Conservation (phyloP, 2,329 filamentous ascomycete genomes). For the Ceratocystis huliohia region DNA sequence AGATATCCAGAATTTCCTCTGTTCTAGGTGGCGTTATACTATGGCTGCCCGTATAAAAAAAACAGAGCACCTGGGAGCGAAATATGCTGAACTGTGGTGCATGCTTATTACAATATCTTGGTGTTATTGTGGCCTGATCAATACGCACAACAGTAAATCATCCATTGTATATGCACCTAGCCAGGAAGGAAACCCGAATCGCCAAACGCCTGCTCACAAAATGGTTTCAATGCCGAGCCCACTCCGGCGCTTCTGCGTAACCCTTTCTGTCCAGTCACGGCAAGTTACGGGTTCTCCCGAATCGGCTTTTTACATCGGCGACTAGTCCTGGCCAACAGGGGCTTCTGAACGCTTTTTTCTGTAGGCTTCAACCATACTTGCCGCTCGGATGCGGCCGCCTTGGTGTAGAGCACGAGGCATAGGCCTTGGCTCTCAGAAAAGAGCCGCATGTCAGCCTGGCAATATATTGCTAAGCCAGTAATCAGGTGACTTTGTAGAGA, state of each 20-base stretch:
- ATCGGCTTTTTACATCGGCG: neutral
- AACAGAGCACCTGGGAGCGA: too few relatives aligned
- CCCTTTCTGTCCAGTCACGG: neutral
- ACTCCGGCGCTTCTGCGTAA: slow-evolving; percentile 3
- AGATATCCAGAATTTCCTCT: neutral
- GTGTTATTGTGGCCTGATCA: too few relatives aligned
- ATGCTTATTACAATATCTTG: too few relatives aligned
- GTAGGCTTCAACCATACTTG: neutral
- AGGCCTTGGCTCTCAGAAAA: neutral
- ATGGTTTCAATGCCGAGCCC: neutral
- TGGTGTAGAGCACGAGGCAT: neutral
- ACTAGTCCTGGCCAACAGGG: neutral
- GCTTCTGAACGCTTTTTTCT: neutral
- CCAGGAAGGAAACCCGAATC: too few relatives aligned
- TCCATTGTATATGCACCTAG: too few relatives aligned
- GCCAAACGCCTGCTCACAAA: neutral
- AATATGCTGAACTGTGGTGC: too few relatives aligned
- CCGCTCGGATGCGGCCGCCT: slow-evolving; percentile 6
- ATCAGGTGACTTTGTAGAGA: neutral
- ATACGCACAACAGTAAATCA: too few relatives aligned
- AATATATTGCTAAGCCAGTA: neutral
- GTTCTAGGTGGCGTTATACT: neutral
- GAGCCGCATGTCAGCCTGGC: neutral
- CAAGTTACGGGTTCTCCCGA: neutral
- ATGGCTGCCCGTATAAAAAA: too few relatives aligned